Evolutionary conservation across 768 basidiomycete genomes (phyloP).

Genomic region (Termitomyces heimii): DNA sequence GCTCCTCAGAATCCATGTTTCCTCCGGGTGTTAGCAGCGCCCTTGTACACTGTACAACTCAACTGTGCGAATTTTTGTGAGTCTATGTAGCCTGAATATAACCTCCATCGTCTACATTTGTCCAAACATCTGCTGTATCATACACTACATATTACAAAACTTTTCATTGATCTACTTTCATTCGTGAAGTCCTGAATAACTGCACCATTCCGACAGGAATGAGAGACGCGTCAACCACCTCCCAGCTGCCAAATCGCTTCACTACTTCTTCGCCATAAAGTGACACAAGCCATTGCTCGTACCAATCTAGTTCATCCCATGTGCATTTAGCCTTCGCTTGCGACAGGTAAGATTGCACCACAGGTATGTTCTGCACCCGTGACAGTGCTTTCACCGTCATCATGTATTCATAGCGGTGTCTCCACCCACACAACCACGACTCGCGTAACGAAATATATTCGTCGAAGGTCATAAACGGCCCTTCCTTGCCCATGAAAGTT

Average conservation of each 20-base stretch:
- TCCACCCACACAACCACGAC: slow-evolving; percentile 11
- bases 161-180: slow-evolving; percentile 24
- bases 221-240: slow-evolving; percentile 31
- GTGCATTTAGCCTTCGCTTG: neutral
- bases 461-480: slow-evolving; percentile 11
- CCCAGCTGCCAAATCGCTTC: slow-evolving; percentile 31
- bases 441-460: slow-evolving; percentile 11
- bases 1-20: no score
- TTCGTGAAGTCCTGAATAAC: slow-evolving; percentile 28
- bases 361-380: slow-evolving; percentile 1
- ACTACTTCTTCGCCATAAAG: slow-evolving; percentile 34
- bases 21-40: no score
- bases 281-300: slow-evolving; percentile 30
- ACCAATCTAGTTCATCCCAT: slow-evolving; percentile 19
- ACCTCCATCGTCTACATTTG: no score
- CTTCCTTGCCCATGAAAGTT: neutral
- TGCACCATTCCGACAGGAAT: slow-evolving; percentile 38
- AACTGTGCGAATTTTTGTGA: no score
- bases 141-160: neutral
- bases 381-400: neutral
- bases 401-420: slow-evolving; percentile 3
- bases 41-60: no score
- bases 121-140: neutral
- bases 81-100: no score
- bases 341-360: neutral